Base-by-base conservation (phyloP, 192 early-diverging fungal genomes). In the Thoreauomyces humboldtii region DNA sequence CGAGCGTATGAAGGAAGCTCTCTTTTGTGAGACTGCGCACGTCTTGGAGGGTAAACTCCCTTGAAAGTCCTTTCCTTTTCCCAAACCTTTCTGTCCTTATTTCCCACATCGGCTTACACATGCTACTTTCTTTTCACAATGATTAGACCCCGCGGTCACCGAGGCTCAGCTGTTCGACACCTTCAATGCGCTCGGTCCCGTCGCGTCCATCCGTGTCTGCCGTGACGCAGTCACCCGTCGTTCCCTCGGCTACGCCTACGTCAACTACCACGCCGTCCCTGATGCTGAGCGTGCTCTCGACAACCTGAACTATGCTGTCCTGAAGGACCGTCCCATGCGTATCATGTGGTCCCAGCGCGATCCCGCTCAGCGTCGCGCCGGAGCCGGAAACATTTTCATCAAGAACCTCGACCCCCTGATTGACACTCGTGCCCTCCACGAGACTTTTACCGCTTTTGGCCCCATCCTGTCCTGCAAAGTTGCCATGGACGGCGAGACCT, bases 271-370 rank as follows among this genome's bases (percentile, higher is more conserved):
- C 79, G 91, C 90, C 78, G 81, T 85, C 36, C 69, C 83, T 45
- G 94, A 98, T 76, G 84, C 81, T 69, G 90, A 96, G 78, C 86
- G 89, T 70, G 96, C 96, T 53, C 77, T 99, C 61, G 92, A 97
- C 63, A 72, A 78, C 56, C 85, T 99, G 57, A 99, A 99, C 91
- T 99, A 96, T 82, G 90, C 91, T 63, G 80, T 87, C 73, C 87
- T 99, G 77, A 95, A 94, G 84, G 92, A 88, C 62, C 88, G 89
- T 71, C 83, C 93, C 47, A 96, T 96, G 83, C 92, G 96, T 69
- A 99, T 99, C 81, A 99, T 99, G 96, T 99, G 94, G 95, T 96
- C 94, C 38, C 92, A 99, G 84, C 91, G 96, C 72, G 95, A 99
- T 84, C 96, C 96, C 22, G 85, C 92, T 50, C 78, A 91, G 69